Evolutionary conservation across 2,329 filamentous ascomycete species (phyloP), one percentile per base, ranked within the genome.

Genomic region (Aspergillus brunneoviolaceus): DNA sequence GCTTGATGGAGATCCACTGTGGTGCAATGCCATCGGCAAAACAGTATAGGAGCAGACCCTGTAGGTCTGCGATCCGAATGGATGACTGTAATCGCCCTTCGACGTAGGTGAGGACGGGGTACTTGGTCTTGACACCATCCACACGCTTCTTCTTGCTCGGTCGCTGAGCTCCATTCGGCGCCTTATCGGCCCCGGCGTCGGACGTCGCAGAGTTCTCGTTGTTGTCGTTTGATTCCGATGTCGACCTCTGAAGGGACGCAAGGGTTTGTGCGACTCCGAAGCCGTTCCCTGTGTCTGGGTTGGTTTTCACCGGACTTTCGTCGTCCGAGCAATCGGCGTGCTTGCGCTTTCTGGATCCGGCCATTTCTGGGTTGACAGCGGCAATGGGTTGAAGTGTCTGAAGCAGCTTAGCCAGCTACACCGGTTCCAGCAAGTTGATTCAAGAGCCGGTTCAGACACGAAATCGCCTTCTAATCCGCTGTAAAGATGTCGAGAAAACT

Each of bases 1-100:
- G 82, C 62, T 80, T 81, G 60, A 88, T 77, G 31, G 85, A 82
- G 16, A 87, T 82, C 85, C 85, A 88, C 69, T 86, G 84, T n/a
- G 86, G 86, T 27, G 83, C 82, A 33, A 80, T 76, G 9, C 82
- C 84, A 67, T 87, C 85, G n/a, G 84, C 83, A 57, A 88, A 80
- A 62, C 86, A 77, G 71, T 88, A 88, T 25, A 88, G 77, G 10
- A 83, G 76, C 31, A 88, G 74, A 21, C 80, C 77, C 67, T 88
- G 86, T 19, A 88, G 71, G 65, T 88, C 85, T 51, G 79, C 76
- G 57, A 87, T 80, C 55, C 83, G 85, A 60, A 87, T 81, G 47
- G 81, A 81, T 12, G 79, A 79, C 62, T 85, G 80, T 47, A 86
- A 72, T 23, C 80, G 80, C n/a, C 83, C 80, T 59, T 83, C 78